Evolutionary conservation across 1,139 yeast species (phyloP), one percentile per base, ranked within the genome.

Genomic region (Pichia terricola): DNA sequence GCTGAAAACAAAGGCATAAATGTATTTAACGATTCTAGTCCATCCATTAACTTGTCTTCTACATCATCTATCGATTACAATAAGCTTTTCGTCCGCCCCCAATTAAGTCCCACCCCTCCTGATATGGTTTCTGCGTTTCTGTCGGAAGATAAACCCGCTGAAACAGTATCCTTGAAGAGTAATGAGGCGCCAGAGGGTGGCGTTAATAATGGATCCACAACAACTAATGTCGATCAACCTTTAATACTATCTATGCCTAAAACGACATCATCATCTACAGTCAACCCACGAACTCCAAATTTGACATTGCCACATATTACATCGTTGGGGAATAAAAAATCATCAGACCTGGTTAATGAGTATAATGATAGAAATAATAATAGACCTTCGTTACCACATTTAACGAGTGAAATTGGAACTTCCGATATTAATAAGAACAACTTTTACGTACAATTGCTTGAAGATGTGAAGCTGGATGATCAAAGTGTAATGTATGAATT

Each of bases 391-490:
- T 16, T 16, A 16, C 22, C 22, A 16, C 22, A 16, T 16, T 16
- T 16, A 16, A 16, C 22, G 22, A 16, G 22, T 16, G 22, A 16
- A 16, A 16, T 16, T 16, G 22, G 22, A 16, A 16, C 22, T 16
- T 16, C 22, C 22, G 22, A 16, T 16, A 16, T 16, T 16, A 16
- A 16, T 16, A 27, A 28, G 22, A 37, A 41, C 28, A 36, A 28
- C n/a, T 43, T 42, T 28, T 45, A 36, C 37, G 32, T 40, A 4
- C 42, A 39, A 16, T 32, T 45, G 26, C 38, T 45, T 16, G 43
- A 49, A 38, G 41, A 45, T 31, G 41, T 45, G 4, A 38, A 48
- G 16, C 44, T 56, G 4, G 61, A 57, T 33, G 58, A 56, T 35
- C 50, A 53, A 34, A 30, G 44, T 8, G 50, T 50, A 3, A 37